Evolutionary conservation across 75 land plant genomes (phyloP).

Genomic region (Ceratopteris richardii): DNA sequence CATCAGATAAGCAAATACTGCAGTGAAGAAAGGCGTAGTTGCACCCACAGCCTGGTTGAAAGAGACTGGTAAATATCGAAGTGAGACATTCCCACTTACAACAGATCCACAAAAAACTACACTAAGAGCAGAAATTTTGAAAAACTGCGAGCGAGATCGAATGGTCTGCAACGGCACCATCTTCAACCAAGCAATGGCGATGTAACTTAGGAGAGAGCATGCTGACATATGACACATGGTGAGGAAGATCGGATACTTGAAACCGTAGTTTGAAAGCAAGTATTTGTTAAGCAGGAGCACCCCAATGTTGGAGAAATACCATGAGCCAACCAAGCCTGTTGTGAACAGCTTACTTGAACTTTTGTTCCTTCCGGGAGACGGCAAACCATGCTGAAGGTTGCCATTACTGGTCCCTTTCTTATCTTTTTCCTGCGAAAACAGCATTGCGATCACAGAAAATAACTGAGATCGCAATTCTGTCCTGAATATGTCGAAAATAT

Average conservation of each 20-base stretch:
- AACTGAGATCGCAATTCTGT: too few relatives aligned
- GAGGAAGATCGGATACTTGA: constrained; percentile 73
- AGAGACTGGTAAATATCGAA: constrained; percentile 69
- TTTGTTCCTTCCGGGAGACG: background rate
- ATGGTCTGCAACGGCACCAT: constrained; percentile 64
- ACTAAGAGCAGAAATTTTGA: constrained; percentile 70
- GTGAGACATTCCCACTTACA: constrained; percentile 77
- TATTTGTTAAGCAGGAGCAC: constrained; percentile 79
- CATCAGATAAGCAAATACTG: constrained; percentile 71
- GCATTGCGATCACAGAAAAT: too few relatives aligned
- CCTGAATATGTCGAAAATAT: too few relatives aligned
- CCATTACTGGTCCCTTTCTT: too few relatives aligned
- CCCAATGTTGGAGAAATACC: constrained; percentile 85
- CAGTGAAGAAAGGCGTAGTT: constrained; percentile 88
- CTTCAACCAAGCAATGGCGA: constrained; percentile 58
- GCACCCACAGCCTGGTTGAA: constrained; percentile 92
- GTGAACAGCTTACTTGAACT: constrained; percentile 35
- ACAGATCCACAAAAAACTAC: constrained; percentile 77
- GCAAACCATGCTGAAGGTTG: background rate
- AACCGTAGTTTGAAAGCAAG: constrained; percentile 74
- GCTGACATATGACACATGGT: constrained; percentile 96
- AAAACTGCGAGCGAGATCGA: constrained; percentile 55
- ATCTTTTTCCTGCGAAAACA: too few relatives aligned
- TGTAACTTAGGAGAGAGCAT: constrained; percentile 60
- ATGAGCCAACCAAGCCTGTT: constrained; percentile 45